Base-by-base conservation (phyloP, 2,329 filamentous ascomycete species). In the Monilinia aucupariae region DNA sequence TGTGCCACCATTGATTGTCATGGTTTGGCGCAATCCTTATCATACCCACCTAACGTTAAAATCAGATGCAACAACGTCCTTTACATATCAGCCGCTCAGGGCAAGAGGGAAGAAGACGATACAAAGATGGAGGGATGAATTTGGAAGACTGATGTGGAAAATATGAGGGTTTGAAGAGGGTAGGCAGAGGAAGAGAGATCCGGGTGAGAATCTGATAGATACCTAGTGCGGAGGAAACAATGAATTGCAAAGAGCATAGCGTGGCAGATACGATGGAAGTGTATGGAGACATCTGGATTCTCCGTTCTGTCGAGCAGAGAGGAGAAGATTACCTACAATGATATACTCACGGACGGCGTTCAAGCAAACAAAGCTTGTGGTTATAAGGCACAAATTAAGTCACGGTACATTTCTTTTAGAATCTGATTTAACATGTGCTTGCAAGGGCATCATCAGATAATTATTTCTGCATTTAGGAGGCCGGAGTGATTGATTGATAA, bases 11-110 rank as follows among this genome's bases (percentile, higher is more conserved):
- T 39, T 39, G 37, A 39, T 39, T 15, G 15, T 15, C 37, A 12
- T 39, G 37, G 13, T 39, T 45, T 22, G 41, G 37, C n/a, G 25
- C 39, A 27, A 37, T n/a, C 20, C 13, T 15, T 39, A 15, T 15
- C 37, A 15, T 30, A 30, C 27, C 2, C 15, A 37, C 15, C 61
- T 63, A 64, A 60, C 56, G 17, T 54, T 32, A 15, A 27, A 34
- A 65, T 60, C 68, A 91, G 90, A 74, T 96, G 92, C 79, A 97
- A 97, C 79, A 97, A 97, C 74, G 93, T 97, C n/a, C 82, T 97
- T 53, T 97, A 91, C 89, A 93, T 97, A 70, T 82, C 84, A 68
- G 80, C 80, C 59, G 84, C 82, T 56, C 81, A 82, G 63, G 74
- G 79, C 64, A 79, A 78, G 64, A 78, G 80, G 61, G 70, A 68